Conservation (phyloP, 2,329 filamentous ascomycete genomes). For the Colletotrichum cereale region DNA sequence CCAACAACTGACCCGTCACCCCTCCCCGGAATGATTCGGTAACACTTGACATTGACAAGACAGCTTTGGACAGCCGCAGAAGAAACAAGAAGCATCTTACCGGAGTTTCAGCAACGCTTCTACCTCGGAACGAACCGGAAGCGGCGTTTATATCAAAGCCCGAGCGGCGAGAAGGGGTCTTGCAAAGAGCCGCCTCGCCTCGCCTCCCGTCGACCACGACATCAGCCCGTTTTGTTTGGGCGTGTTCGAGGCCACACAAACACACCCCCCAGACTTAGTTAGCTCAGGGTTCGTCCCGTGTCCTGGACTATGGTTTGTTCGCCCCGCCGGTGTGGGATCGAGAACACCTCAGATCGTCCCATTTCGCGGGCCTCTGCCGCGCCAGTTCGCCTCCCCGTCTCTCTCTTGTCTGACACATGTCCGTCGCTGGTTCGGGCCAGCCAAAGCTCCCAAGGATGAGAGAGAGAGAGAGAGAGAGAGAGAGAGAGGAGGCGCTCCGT, state of each 20-base stretch:
- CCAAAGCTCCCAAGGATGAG: neutral
- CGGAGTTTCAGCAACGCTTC: too few relatives aligned
- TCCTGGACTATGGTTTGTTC: neutral
- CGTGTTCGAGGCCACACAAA: neutral
- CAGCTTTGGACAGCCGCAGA: too few relatives aligned
- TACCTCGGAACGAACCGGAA: too few relatives aligned
- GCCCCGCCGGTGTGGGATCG: neutral
- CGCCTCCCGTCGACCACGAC: neutral
- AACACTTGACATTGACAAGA: too few relatives aligned
- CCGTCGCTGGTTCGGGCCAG: slow-evolving; percentile 1
- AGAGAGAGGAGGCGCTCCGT: neutral
- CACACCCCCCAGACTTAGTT: neutral
- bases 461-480: neutral
- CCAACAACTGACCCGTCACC: too few relatives aligned
- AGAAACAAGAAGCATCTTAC: too few relatives aligned
- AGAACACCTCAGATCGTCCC: slow-evolving; percentile 8
- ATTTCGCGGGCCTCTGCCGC: neutral
- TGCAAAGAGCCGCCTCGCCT: neutral
- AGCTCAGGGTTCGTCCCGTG: slow-evolving; percentile 17
- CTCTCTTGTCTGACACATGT: slow-evolving; percentile 8
- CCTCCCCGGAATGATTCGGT: too few relatives aligned
- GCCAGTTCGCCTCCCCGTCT: neutral
- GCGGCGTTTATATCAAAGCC: too few relatives aligned
- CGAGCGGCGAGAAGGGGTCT: neutral
- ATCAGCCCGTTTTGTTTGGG: neutral